Base-by-base conservation (phyloP, 2,329 filamentous ascomycete species). In the Microsporum audouinii region DNA sequence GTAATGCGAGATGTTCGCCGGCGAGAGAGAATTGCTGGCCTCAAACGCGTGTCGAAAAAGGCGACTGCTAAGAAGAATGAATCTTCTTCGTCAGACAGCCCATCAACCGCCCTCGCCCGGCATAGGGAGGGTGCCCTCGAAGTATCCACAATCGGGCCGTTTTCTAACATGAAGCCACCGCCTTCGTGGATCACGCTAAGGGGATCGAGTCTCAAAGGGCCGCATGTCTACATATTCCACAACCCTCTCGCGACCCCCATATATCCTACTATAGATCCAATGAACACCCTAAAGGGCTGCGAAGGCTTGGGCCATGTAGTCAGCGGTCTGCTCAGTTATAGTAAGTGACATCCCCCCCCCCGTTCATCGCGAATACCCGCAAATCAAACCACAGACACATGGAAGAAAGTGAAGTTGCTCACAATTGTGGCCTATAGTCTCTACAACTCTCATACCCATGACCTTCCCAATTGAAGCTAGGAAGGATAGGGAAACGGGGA, bases 1-100 rank as follows among this genome's bases (percentile, higher is more conserved):
- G 74, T 76, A 17, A 76, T 76, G 74, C 72, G 73, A 45, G 70
- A 75, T 64, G 74, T 76, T 14, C 74, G 74, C 43, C 71, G 72
- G 34, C 69, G 71, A n/a, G 74, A 76, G 63, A 67, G 71, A 58
- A 69, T 74, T 4, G 72, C 71, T 12, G 74, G 74, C 1, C 62
- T 71, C 41, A 76, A 74, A 63, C 66, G 74, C 57, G 67, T 68
- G 12, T 70, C 71, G 2, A 72, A 64, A 64, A 55, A 55, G 70
- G 66, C 33, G 72, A 69, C 39, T 65, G 55, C 38, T 56, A 63
- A 51, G 39, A 33, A 36, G 34, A 59, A 60, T n/a, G 47, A 41
- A 2, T 53, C 43, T 10, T 27, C 45, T 41, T 55, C 38, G 10
- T 33, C 60, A n/a, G 23, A 55, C n/a, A 8, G 12, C 12, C 5